Evolutionary conservation across 148 eudicot species (phyloP), one percentile per base, ranked within the genome.

Genomic region (Mesembryanthemum crystallinum): DNA sequence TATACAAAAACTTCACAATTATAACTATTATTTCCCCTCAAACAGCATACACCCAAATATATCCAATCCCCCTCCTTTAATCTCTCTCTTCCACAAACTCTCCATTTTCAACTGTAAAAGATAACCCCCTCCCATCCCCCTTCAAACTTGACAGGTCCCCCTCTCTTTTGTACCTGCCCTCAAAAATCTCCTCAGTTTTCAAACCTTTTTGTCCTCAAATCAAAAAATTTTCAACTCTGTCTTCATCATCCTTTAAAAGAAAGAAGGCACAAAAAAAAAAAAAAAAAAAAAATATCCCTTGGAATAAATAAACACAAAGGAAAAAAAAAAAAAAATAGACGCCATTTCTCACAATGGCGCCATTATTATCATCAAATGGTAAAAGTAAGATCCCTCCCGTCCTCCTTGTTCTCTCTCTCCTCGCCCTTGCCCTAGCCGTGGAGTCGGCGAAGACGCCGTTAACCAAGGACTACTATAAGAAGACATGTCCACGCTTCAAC

Each of bases 401-500:
- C 24, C 49, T 79, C 24, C 25, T 81, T 45, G 24, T 74, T 0
- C 3, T 82, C 8, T 5, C 76, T 29, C 35, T 81, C 33, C 60
- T 78, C 47, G n/a, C 72, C 14, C 67, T 80, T 7, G 14, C 77
- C 35, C 3, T 64, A 3, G 29, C 37, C 15, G 39, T 67, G 20
- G 69, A 76, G 61, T 61, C 86, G n/a, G 23, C 64, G 47, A 39
- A 59, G 32, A 5, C 66, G n/a, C 10, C 20, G 77, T 81, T 57
- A 67, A 68, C 59, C 42, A 74, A 33, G 67, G 80, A 87, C 64
- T 85, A 85, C 68, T 89, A 89, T 77, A 64, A 78, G 33, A 83
- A 87, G 77, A 73, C 88, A 77, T 89, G 92, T 51, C 90, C 90
- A 0, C 73, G 49, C 2, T 83, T 87, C 63, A 29, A 64, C 2